Conservation (phyloP, 345 rosid species). For the Raphanus raphanistrum region DNA sequence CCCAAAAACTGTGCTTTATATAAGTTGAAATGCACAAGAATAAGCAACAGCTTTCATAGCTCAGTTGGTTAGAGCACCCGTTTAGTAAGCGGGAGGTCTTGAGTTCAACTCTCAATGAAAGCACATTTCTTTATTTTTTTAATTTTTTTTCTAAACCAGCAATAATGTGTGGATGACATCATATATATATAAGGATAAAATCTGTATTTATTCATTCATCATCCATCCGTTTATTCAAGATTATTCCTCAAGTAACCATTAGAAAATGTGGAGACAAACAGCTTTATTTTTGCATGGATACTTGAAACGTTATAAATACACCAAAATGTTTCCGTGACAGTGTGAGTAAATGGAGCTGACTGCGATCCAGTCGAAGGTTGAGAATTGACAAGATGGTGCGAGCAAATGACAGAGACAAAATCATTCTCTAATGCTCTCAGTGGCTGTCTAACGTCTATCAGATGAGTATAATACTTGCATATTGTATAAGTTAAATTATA, state of each 20-base stretch:
- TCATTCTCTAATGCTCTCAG: conserved; percentile 1
- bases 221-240: too few relatives aligned
- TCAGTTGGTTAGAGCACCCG: conserved; percentile 98
- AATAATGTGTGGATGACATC: background rate
- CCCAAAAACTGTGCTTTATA: background rate
- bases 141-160: background rate
- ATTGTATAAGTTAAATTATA: too few relatives aligned
- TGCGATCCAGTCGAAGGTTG: conserved; percentile 16
- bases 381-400: conserved; percentile 4
- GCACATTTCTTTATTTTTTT: background rate
- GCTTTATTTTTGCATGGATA: background rate
- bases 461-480: background rate
- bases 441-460: background rate
- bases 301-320: background rate
- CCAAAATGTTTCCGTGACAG: background rate
- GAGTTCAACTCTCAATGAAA: conserved; percentile 88
- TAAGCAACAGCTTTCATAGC: conserved; percentile 52
- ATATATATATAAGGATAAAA: too few relatives aligned
- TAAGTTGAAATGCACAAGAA: background rate
- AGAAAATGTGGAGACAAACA: background rate
- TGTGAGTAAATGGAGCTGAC: conserved; percentile 9
- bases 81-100: conserved; percentile 97
- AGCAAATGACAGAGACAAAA: background rate
- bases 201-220: too few relatives aligned
- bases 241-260: too few relatives aligned